A percentile compares a stretch with the other conserved stretches of the same genome.
phyloP scores from a whole-genome alignment of 139 green algal genomes.

The Auxenochlorella pyrenoidosa region DNA sequence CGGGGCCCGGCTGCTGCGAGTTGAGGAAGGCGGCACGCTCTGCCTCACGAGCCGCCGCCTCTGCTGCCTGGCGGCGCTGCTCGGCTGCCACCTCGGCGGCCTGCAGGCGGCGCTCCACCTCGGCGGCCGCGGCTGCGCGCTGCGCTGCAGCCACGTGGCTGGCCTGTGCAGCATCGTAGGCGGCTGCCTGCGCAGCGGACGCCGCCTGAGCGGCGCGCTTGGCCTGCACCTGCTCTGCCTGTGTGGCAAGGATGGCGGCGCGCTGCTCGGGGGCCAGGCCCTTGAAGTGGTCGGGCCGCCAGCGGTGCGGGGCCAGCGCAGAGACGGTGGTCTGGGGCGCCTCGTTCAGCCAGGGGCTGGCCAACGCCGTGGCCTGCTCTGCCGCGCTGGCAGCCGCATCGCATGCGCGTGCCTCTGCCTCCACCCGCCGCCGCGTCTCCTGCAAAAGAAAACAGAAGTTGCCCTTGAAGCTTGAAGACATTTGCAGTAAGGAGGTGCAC shows the following conservation, averaged over 20 bases:
- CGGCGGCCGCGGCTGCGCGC: not conserved
- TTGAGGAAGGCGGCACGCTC: not conserved
- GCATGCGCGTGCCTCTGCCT: not conserved
- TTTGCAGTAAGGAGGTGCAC: too few relatives aligned
- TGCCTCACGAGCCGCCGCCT: slow-evolving; percentile 3
- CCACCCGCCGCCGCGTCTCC: not conserved
- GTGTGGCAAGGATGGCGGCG: not conserved
- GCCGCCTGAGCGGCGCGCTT: not conserved
- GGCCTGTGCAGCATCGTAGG: not conserved
- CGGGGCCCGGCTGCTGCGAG: not conserved
- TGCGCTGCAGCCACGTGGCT: not conserved
- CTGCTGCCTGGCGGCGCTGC: slow-evolving; percentile 16
- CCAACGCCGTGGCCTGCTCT: slow-evolving; percentile 7
- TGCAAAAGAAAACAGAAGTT: not conserved
- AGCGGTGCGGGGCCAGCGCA: not conserved
- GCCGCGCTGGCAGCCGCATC: not conserved
- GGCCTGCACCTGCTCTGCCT: slow-evolving; percentile 18
- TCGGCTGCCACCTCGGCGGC: not conserved
- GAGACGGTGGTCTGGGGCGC: not conserved
- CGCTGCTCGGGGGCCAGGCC: not conserved
- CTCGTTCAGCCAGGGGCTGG: slow-evolving; percentile 33
- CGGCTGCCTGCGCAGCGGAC: not conserved
- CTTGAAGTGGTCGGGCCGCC: slow-evolving; percentile 37
- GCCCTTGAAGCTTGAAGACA: too few relatives aligned
- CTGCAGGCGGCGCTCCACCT: not conserved